Conservation (phyloP, 2,329 filamentous ascomycete genomes). For the Exophiala calicioides region DNA sequence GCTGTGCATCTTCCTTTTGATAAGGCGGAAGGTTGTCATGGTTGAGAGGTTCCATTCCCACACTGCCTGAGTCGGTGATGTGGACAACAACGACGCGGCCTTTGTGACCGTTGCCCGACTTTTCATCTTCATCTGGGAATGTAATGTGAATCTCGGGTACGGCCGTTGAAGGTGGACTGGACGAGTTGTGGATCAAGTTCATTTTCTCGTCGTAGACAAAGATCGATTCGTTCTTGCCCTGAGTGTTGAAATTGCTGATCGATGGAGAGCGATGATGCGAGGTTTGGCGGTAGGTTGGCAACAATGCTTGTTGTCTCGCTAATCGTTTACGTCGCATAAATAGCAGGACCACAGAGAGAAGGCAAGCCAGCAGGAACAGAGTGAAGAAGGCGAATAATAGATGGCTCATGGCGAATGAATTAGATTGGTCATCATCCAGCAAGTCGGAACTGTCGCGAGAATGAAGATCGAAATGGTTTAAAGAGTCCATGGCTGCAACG, state of each 20-base stretch:
- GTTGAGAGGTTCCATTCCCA: conserved; percentile 82
- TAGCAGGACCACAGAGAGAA: conserved; percentile 68
- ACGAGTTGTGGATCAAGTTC: conserved; percentile 73
- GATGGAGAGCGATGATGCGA: conserved; percentile 60
- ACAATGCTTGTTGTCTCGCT: conserved; percentile 51
- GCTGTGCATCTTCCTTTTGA: conserved; percentile 72
- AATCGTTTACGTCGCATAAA: conserved; percentile 69
- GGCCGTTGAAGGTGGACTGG: conserved; percentile 74
- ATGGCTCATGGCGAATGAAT: conserved; percentile 67
- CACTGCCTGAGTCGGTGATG: conserved; percentile 79
- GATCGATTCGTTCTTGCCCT: conserved; percentile 66
- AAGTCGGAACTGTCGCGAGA: conserved; percentile 32
- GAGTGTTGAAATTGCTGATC: conserved; percentile 51
- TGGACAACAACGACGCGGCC: conserved; percentile 89
- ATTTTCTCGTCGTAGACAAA: conserved; percentile 79
- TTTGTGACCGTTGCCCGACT: conserved; percentile 62
- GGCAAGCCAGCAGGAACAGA: conserved; percentile 71
- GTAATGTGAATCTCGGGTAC: conserved; percentile 98
- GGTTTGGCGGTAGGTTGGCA: conserved; percentile 69
- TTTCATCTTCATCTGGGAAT: conserved; percentile 90
- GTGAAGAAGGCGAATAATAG: conserved; percentile 78
- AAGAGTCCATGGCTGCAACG: conserved; percentile 19
- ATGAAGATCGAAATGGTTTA: conserved; percentile 15
- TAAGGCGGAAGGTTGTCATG: conserved; percentile 80
- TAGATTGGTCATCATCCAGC: conserved; percentile 46